phyloP scores from a whole-genome alignment of 2,329 filamentous ascomycete species.

The Penicillium sumatraense region DNA sequence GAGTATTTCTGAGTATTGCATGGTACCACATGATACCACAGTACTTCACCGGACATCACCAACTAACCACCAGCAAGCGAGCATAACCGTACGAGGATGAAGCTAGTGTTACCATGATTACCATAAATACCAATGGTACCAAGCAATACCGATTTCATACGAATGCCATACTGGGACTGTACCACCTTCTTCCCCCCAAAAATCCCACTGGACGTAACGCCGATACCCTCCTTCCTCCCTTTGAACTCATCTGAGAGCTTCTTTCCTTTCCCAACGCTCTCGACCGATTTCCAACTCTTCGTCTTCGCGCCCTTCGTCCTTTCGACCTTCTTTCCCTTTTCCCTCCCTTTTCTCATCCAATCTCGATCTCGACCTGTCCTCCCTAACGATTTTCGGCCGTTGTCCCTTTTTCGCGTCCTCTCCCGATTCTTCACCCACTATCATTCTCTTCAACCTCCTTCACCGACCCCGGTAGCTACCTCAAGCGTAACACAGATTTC shows the following conservation, averaged over 20 bases:
- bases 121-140: background rate
- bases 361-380: conserved; percentile 12
- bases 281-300: conserved; percentile 7
- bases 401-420: conserved; percentile 17
- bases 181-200: conserved; percentile 2
- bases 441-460: conserved; percentile 16
- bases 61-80: too few species aligned
- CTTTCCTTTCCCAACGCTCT: conserved; percentile 6
- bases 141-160: too few species aligned
- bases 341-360: conserved; percentile 3
- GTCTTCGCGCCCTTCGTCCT: background rate
- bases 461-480: conserved; percentile 38
- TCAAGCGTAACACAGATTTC: conserved; percentile 44
- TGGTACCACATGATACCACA: background rate
- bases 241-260: conserved; percentile 8
- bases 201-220: conserved; percentile 11
- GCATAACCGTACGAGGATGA: too few species aligned
- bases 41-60: too few species aligned
- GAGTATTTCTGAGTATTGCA: conserved; percentile 2
- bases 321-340: background rate
- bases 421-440: conserved; percentile 18
- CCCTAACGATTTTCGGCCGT: conserved; percentile 11
- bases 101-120: background rate
- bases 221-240: conserved; percentile 19
- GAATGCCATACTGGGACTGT: background rate